Evolutionary conservation across 371 early-diverging fungal genomes (phyloP), one percentile per base, ranked within the genome.

Genomic region (Mucor velutinosus): DNA sequence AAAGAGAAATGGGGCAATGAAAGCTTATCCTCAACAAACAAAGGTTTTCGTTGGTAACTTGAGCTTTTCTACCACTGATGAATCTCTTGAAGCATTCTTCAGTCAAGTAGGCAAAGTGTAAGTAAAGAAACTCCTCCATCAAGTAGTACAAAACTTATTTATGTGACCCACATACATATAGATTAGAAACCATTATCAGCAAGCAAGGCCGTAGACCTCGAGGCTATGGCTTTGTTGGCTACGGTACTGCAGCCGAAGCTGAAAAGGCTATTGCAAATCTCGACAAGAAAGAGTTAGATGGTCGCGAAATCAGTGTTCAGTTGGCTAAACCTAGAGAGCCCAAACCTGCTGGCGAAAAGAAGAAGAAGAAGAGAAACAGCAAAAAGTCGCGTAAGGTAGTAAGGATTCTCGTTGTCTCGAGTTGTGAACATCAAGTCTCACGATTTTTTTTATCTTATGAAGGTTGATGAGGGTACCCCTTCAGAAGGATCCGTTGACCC

Each of bases 31-130:
- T 12, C 14, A 11, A 23, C 14, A 11, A 23, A 23, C 23, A 21
- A 53, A 96, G 88, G 92, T 95, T 45, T 99, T 95, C 86, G 95
- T 97, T 60, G 97, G 98, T 57, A 99, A 99, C 86, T 86, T 99
- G 69, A 80, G 94, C 29, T 95, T 94, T 84, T 76, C 85, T 69
- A 93, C 92, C 60, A 93, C 87, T 39, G 88, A 93, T 73, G 91
- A 85, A 49, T 87, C 91, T 73, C 84, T 98, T 59, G 82, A 82
- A 67, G 86, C 87, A 21, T 85, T 89, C 77, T 97, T 97, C 78
- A 81, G 81, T 67, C 68, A 81, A 43, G 86, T 88, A 62, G 95
- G 92, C 67, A 83, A 88, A 76, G 91, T 94, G 92, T 93, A 85
- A 85, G 92, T 67, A 41, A 8, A 51, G 15, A 86, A 19, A 60